phyloP scores from a whole-genome alignment of 202 grass and related monocot genomes.

The Sporobolus alterniflorus region DNA sequence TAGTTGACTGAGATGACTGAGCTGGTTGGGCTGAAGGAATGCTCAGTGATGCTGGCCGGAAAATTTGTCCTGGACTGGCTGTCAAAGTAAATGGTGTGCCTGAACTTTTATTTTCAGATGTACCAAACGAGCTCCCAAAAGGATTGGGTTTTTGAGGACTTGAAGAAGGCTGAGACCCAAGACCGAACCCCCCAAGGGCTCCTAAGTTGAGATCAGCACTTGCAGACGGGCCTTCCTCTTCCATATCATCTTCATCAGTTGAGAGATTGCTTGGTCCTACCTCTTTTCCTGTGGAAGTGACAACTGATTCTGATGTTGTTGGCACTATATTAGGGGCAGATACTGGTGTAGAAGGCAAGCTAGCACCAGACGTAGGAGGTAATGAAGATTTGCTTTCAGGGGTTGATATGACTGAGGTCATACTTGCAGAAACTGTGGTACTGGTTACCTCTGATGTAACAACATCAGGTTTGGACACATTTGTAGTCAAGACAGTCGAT shows the following conservation, averaged over 20 bases:
- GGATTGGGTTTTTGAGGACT: conserved; percentile 81
- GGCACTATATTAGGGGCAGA: conserved; percentile 32
- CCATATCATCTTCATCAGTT: conserved; percentile 97
- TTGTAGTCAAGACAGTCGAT: conserved; percentile 37
- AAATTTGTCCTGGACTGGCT: conserved; percentile 69
- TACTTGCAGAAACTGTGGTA: conserved; percentile 34
- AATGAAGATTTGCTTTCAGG: conserved; percentile 44
- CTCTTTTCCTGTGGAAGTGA: conserved; percentile 53
- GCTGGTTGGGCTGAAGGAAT: conserved; percentile 80
- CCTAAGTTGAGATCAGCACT: conserved; percentile 67
- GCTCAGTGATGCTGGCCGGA: conserved; percentile 78
- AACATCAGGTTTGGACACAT: conserved; percentile 46
- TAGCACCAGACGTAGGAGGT: conserved; percentile 34
- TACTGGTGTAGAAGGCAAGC: conserved; percentile 37
- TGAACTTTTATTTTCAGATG: conserved; percentile 54
- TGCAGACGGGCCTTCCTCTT: conserved; percentile 79
- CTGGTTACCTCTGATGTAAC: conserved; percentile 42
- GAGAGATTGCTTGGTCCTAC: conserved; percentile 38
- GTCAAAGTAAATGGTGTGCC: conserved; percentile 57
- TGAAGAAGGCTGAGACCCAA: conserved; percentile 64
- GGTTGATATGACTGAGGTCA: conserved; percentile 22
- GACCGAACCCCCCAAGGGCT: conserved; percentile 81
- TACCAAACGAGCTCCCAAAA: conserved; percentile 75
- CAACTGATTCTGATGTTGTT: conserved; percentile 37
- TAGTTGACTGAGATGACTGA: conserved; percentile 61